These are phyloP conservation scores for Pichia sp. DNA, from an alignment of 1,139 yeast species.

Conservation along the genomic window DNA sequence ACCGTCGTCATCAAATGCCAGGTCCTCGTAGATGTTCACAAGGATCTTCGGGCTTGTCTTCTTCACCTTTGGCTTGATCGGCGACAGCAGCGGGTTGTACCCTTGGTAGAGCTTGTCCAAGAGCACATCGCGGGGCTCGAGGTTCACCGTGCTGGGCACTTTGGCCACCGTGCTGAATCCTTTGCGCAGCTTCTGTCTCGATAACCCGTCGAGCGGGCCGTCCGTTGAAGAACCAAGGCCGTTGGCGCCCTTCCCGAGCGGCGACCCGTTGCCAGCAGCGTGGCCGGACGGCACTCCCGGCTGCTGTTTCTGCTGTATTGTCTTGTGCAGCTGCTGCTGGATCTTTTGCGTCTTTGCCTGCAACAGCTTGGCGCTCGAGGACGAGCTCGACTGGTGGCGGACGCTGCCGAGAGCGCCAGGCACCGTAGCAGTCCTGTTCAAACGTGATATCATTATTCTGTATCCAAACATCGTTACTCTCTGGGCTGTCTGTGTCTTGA, in stretches of 20 bases:
- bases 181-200: slow-evolving; percentile 18
- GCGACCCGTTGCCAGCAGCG: background rate
- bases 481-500: background rate
- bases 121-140: slow-evolving; percentile 32
- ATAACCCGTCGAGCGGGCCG: background rate
- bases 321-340: slow-evolving; percentile 2
- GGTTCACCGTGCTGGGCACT: slow-evolving; percentile 31
- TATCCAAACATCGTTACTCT: background rate
- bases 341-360: slow-evolving; percentile 6
- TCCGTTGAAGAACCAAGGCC: too few species aligned
- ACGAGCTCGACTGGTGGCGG: slow-evolving; percentile 23
- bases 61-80: slow-evolving; percentile 28
- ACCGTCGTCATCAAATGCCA: slow-evolving; percentile 17
- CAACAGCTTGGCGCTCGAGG: slow-evolving; percentile 20
- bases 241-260: slow-evolving; percentile 2
- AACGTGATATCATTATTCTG: background rate
- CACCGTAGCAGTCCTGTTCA: background rate
- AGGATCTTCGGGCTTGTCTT: slow-evolving; percentile 14
- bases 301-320: slow-evolving; percentile 1
- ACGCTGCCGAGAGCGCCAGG: background rate
- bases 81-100: slow-evolving; percentile 32
- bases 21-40: slow-evolving; percentile 18
- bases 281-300: background rate
- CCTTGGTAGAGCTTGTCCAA: slow-evolving; percentile 33
- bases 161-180: slow-evolving; percentile 33